These are phyloP conservation scores for Phialophora chinensis DNA, from an alignment of 2,329 filamentous ascomycete genomes.

Conservation along the genomic window DNA sequence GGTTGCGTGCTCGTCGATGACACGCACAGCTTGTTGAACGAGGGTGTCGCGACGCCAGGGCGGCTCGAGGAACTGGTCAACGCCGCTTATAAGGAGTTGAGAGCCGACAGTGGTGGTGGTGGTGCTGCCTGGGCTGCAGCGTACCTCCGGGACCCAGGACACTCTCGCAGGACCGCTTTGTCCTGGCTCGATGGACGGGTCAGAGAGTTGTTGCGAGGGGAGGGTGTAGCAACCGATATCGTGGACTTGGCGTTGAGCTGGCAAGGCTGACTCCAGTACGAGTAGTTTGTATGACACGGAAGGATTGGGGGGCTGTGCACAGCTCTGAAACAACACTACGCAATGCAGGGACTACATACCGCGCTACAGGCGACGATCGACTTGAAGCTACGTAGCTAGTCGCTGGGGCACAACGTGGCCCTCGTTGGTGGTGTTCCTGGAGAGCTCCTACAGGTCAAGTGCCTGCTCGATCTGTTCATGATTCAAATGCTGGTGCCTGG, in stretches of 20 bases:
- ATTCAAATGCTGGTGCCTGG: slow-evolving; percentile 25
- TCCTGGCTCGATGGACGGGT: slow-evolving; percentile 28
- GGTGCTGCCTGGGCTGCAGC: not conserved
- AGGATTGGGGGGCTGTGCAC: slow-evolving; percentile 18
- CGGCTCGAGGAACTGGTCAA: slow-evolving; percentile 22
- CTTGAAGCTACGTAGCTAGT: too few relatives aligned
- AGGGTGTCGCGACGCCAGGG: slow-evolving; percentile 15
- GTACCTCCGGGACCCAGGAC: slow-evolving; percentile 12
- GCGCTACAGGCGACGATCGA: too few relatives aligned
- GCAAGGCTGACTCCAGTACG: too few relatives aligned
- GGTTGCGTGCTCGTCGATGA: slow-evolving; percentile 25
- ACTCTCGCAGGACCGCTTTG: slow-evolving; percentile 9
- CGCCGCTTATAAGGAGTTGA: slow-evolving; percentile 1
- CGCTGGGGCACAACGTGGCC: too few relatives aligned
- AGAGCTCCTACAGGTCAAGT: too few relatives aligned
- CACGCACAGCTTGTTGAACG: slow-evolving; percentile 14
- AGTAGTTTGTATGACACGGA: too few relatives aligned
- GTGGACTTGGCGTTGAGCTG: slow-evolving; percentile 5
- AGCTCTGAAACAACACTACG: slow-evolving; percentile 6
- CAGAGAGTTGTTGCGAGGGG: slow-evolving; percentile 12
- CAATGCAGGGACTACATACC: too few relatives aligned
- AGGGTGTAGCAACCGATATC: slow-evolving; percentile 22
- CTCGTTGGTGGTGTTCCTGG: too few relatives aligned
- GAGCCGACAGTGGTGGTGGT: not conserved
- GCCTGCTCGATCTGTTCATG: not conserved